Evolutionary conservation across 371 early-diverging fungal genomes (phyloP).

Genomic region (Mortierella sp.): DNA sequence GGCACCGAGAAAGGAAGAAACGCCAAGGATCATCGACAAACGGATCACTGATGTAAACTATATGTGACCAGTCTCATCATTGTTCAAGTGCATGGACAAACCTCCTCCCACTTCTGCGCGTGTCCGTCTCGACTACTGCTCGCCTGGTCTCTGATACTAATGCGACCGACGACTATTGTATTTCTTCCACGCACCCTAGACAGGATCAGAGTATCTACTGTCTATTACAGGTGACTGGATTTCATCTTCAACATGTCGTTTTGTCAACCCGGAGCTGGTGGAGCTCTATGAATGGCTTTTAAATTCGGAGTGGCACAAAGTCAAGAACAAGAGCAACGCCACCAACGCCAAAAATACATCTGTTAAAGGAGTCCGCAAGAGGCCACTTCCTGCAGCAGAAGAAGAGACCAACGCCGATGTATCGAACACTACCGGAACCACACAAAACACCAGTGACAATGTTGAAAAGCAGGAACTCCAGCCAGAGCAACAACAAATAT

Average conservation of each 20-base stretch:
- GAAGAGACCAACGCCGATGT: too few relatives aligned
- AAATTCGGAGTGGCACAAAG: slow-evolving; percentile 21
- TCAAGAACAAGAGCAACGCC: too few relatives aligned
- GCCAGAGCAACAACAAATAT: too few relatives aligned
- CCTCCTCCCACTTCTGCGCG: neutral
- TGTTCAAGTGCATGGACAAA: neutral
- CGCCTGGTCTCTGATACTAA: neutral
- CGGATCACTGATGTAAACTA: slow-evolving; percentile 18
- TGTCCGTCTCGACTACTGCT: neutral
- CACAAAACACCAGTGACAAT: too few relatives aligned
- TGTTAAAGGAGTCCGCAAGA: too few relatives aligned
- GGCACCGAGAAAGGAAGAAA: slow-evolving; percentile 1
- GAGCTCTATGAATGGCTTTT: slow-evolving; percentile 46
- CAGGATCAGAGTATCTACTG: slow-evolving; percentile 36
- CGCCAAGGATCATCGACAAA: slow-evolving; percentile 33
- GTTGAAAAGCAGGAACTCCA: too few relatives aligned
- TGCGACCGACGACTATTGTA: too few relatives aligned
- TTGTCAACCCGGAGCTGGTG: slow-evolving; percentile 42
- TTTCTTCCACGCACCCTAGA: slow-evolving; percentile 8
- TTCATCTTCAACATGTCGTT: slow-evolving; percentile 28
- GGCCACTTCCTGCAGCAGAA: too few relatives aligned
- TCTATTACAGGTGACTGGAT: slow-evolving; percentile 39
- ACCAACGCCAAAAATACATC: too few relatives aligned
- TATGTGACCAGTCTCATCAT: neutral
- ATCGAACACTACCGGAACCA: too few relatives aligned